A percentile compares a stretch with the other conserved stretches of the same genome.
Evolutionary conservation across 805 yeast species (phyloP).

Genomic region (Nakazawaea molendinolei): DNA sequence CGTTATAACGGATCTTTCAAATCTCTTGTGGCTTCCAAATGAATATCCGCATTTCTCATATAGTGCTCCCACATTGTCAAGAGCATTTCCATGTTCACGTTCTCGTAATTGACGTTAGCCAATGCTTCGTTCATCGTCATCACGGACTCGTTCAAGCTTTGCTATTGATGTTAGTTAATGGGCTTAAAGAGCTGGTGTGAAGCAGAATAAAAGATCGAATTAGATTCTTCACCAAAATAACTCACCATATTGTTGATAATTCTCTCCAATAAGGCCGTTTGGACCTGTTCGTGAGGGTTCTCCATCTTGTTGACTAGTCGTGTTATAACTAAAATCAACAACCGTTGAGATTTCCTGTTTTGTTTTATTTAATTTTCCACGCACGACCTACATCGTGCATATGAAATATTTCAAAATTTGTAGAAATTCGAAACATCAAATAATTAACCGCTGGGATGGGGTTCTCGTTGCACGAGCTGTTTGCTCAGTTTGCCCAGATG

Average conservation of each 20-base stretch:
- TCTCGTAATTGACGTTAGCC: conserved; percentile 54
- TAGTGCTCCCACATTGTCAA: conserved; percentile 79
- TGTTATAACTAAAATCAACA: no score
- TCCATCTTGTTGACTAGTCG: conserved; percentile 43
- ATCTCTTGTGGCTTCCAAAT: conserved; percentile 59
- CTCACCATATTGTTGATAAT: conserved; percentile 72
- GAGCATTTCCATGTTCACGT: conserved; percentile 63
- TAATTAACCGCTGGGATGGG: no score
- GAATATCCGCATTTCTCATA: conserved; percentile 61
- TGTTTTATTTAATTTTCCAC: no score
- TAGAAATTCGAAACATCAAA: no score
- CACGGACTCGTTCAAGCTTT: conserved; percentile 66
- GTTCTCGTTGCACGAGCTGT: conserved; percentile 3
- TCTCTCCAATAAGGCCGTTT: conserved; percentile 66
- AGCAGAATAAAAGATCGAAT: background rate
- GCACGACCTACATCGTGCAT: no score
- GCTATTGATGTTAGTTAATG: conserved; percentile 29
- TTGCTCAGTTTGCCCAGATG: conserved; percentile 5
- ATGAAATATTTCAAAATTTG: no score
- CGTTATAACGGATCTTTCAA: conserved; percentile 42
- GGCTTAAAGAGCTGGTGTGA: no score
- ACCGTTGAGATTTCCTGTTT: no score
- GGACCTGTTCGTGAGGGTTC: conserved; percentile 81
- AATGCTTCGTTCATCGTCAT: conserved; percentile 55
- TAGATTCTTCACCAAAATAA: conserved; percentile 12